Evolutionary conservation across 2,329 filamentous ascomycete species (phyloP).

Genomic region (Chaetothyriales sp.): DNA sequence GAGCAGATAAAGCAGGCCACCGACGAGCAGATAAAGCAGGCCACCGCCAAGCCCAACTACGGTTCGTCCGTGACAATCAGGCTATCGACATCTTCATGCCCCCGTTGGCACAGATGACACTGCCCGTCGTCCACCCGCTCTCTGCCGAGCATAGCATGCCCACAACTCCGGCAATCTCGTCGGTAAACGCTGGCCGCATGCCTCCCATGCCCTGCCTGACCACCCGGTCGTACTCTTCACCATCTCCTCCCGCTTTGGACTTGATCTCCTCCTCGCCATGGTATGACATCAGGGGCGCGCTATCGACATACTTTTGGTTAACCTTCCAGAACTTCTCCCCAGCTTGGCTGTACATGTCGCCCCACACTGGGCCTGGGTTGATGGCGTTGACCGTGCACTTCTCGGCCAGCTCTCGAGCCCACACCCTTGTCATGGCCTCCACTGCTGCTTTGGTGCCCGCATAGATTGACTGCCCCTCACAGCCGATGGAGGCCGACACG

Average conservation of each 20-base stretch:
- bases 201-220: constrained; percentile 45
- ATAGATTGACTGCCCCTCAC: constrained; percentile 43
- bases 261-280: constrained; percentile 41
- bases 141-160: constrained; percentile 62
- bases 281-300: constrained; percentile 51
- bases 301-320: constrained; percentile 48
- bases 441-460: constrained; percentile 50
- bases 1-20: too few species aligned
- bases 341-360: constrained; percentile 41
- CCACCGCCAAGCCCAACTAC: too few species aligned
- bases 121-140: constrained; percentile 64
- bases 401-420: constrained; percentile 45
- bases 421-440: constrained; percentile 50
- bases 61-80: constrained; percentile 4
- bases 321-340: constrained; percentile 44
- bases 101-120: constrained; percentile 67
- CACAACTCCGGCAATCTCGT: constrained; percentile 62
- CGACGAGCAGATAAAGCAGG: too few species aligned
- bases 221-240: constrained; percentile 46
- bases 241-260: constrained; percentile 38
- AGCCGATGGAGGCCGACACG: constrained; percentile 41
- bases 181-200: constrained; percentile 49
- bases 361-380: constrained; percentile 45
- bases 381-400: constrained; percentile 46
- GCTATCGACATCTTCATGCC: constrained; percentile 47